A percentile compares a stretch with the other conserved stretches of the same genome.
phyloP scores from a whole-genome alignment of 768 basidiomycete genomes.

The Agaricus sinodeliciosus region DNA sequence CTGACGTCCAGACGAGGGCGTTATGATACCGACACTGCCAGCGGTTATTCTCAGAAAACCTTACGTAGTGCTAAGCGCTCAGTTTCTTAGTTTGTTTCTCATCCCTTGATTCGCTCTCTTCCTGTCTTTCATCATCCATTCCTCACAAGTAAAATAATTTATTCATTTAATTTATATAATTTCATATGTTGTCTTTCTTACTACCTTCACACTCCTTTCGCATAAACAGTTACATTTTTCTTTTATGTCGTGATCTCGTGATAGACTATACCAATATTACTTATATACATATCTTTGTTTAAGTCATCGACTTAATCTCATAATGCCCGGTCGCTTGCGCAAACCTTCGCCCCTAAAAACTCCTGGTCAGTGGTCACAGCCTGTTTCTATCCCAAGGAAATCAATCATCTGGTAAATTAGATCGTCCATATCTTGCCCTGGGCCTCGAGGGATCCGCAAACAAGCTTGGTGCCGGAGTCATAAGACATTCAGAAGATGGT shows the following conservation, averaged over 20 bases:
- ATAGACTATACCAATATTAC: background rate
- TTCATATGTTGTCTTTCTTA: background rate
- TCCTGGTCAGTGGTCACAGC: constrained; percentile 26
- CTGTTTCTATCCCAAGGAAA: background rate
- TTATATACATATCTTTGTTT: too few species aligned
- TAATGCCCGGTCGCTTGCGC: constrained; percentile 23
- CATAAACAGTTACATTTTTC: background rate
- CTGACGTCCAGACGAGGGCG: background rate
- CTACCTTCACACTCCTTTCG: background rate
- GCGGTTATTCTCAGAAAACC: background rate
- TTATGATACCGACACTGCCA: constrained; percentile 2
- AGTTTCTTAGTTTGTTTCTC: background rate
- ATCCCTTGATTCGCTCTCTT: background rate
- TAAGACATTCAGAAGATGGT: constrained; percentile 73
- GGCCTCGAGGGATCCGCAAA: constrained; percentile 98
- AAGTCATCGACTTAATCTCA: background rate
- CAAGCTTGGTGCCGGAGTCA: constrained; percentile 92
- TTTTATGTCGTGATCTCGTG: background rate
- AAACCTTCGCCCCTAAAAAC: constrained; percentile 25
- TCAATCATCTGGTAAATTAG: constrained; percentile 26
- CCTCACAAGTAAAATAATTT: background rate
- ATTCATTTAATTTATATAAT: background rate
- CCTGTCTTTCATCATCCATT: background rate
- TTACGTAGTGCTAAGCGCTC: background rate
- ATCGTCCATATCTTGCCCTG: constrained; percentile 73